Base-by-base conservation (phyloP, 352 stramenopile species). In the Thraustochytrium striatum region DNA sequence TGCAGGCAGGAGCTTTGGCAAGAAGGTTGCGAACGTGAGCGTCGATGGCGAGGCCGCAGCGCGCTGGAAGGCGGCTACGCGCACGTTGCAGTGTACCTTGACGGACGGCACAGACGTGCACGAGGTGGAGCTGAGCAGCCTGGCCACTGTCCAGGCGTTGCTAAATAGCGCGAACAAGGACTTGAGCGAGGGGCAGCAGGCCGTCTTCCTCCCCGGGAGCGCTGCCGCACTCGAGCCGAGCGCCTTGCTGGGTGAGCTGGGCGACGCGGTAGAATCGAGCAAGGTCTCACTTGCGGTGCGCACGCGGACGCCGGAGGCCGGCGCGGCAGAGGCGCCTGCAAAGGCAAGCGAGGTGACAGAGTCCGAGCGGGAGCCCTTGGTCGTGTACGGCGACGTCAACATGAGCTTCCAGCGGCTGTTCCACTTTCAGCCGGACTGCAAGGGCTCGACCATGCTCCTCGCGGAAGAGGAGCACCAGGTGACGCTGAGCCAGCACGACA, bases 381-480 rank as follows among this genome's bases (percentile, higher is more conserved):
- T 90, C 72, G 88, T 93, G 35, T 83, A 83, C 25, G 89, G 89
- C 19, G 84, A 90, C 39, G 78, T 94, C 33, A 69, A 86, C 9
- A 47, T 93, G 35, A 89, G 88, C 44, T 92, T 87, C 0, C 87
- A 87, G 47, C 82, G 88, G 68, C 82, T 95, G n/a, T 95, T 94
- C 83, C 92, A 86, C 43, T 91, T 95, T 85, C 89, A 95, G 47
- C 75, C 84, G 25, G 81, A 93, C 83, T 86, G 87, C 36, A 88
- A 93, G 39, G 92, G 92, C 44, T 89, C 89, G 36, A 92, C 89
- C 2, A 84, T 95, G 43, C 85, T 83, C 3, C 88, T 95, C 19
- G 90, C 86, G 8, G 88, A 92, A 38, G 87, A 91, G 59, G 87
- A 88, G 2, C 81, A 92, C 41, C 90, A 87, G 0, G 89, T 94